These are phyloP conservation scores for Chrysoporthe austroafricana DNA, from an alignment of 2,329 filamentous ascomycete species.

Conservation along the genomic window DNA sequence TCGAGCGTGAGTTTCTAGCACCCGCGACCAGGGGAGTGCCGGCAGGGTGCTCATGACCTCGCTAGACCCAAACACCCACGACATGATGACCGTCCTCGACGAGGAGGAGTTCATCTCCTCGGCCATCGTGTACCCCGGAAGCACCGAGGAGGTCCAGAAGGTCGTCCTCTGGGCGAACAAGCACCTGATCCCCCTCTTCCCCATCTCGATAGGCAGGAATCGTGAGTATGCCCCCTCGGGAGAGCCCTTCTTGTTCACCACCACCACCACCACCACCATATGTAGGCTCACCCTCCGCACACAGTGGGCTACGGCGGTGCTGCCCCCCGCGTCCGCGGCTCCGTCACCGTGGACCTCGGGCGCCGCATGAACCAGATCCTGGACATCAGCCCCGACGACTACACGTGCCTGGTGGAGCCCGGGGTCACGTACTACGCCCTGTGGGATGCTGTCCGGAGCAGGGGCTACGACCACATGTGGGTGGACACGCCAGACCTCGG, in stretches of 20 bases:
- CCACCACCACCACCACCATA: too few relatives aligned
- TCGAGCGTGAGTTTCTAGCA: constrained; percentile 27
- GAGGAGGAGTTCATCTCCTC: constrained; percentile 48
- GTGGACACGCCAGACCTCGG: constrained; percentile 48
- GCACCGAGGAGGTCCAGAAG: constrained; percentile 41
- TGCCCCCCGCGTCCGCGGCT: constrained; percentile 47
- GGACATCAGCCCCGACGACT: constrained; percentile 43
- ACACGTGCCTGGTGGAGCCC: constrained; percentile 47
- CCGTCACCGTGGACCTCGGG: constrained; percentile 47
- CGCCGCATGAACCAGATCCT: constrained; percentile 46
- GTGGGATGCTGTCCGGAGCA: constrained; percentile 41
- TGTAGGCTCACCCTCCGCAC: neutral
- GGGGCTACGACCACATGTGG: constrained; percentile 46
- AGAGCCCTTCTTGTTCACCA: neutral
- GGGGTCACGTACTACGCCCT: constrained; percentile 46
- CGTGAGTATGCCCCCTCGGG: neutral
- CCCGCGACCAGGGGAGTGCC: too few relatives aligned
- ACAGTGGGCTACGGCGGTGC: constrained; percentile 48
- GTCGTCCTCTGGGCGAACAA: constrained; percentile 42
- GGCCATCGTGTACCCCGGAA: constrained; percentile 39
- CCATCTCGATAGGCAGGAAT: constrained; percentile 45
- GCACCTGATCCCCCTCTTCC: constrained; percentile 41
- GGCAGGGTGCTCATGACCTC: neutral
- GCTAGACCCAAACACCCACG: constrained; percentile 37
- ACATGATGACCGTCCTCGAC: constrained; percentile 45